A percentile compares a stretch with the other conserved stretches of the same genome.
Evolutionary conservation across 345 rosid species (phyloP).

Genomic region (Ceriops decandra): DNA sequence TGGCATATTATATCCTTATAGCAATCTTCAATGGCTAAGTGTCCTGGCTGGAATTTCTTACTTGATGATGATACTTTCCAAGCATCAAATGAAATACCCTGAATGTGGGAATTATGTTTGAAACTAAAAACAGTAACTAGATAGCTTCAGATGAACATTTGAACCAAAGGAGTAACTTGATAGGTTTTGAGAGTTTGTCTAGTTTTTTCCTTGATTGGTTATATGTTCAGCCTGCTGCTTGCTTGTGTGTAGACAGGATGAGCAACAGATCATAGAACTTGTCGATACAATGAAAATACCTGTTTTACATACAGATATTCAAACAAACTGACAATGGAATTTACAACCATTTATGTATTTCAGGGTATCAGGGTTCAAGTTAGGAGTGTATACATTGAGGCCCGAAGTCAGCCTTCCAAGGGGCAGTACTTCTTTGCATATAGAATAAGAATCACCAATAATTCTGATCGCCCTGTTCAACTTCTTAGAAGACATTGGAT

Average conservation of each 20-base stretch:
- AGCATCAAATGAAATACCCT: neutral
- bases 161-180: too few relatives aligned
- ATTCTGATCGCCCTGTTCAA: constrained; percentile 67
- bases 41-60: neutral
- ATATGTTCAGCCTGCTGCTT: neutral
- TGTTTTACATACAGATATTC: neutral
- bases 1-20: neutral
- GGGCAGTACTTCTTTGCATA: constrained; percentile 71
- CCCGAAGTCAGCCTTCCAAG: constrained; percentile 58
- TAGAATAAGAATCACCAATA: constrained; percentile 63
- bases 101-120: neutral
- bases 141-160: neutral
- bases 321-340: neutral
- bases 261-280: neutral
- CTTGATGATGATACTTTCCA: neutral
- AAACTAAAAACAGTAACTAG: neutral
- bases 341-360: constrained; percentile 10
- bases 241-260: neutral
- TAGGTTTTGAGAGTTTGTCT: neutral
- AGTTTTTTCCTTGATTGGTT: neutral
- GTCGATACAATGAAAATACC: too few relatives aligned
- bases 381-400: constrained; percentile 64
- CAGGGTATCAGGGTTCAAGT: constrained; percentile 77
- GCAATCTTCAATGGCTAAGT: neutral
- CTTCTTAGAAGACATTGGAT: constrained; percentile 79